phyloP scores from a whole-genome alignment of 1,284 basidiomycete genomes.

The Ganoderma resinaceum region DNA sequence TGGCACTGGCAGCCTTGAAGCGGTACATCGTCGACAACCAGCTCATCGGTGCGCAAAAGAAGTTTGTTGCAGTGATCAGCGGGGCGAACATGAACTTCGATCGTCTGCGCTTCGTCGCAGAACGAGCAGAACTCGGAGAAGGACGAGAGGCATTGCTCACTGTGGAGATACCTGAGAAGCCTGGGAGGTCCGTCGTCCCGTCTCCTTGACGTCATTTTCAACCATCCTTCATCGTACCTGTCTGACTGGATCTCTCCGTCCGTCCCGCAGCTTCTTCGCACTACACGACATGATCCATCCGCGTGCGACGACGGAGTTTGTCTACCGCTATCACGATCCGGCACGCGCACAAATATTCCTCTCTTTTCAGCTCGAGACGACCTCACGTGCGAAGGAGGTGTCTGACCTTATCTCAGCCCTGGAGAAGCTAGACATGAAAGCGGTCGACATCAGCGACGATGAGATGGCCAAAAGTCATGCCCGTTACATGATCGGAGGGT shows the following conservation, averaged over 20 bases:
- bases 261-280: constrained; percentile 77
- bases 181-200: constrained; percentile 74
- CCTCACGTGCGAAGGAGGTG: constrained; percentile 73
- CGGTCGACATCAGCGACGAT: constrained; percentile 91
- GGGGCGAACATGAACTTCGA: constrained; percentile 99
- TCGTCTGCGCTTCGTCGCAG: constrained; percentile 94
- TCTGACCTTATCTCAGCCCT: constrained; percentile 69
- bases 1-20: constrained; percentile 93
- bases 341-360: constrained; percentile 86
- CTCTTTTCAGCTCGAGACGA: constrained; percentile 86
- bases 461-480: constrained; percentile 96
- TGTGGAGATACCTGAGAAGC: constrained; percentile 91
- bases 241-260: constrained; percentile 17
- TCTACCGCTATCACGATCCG: constrained; percentile 85
- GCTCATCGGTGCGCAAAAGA: constrained; percentile 83
- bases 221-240: background rate
- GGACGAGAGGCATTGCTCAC: constrained; percentile 92
- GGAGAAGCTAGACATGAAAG: constrained; percentile 76
- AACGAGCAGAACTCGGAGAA: constrained; percentile 97
- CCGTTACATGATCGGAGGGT: constrained; percentile 94
- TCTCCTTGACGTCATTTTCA: background rate
- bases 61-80: constrained; percentile 91
- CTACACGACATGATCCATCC: constrained; percentile 91
- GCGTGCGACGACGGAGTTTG: constrained; percentile 95
- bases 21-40: constrained; percentile 85